Evolutionary conservation across 75 land plant species (phyloP).

Genomic region (Cunninghamia lanceolata): DNA sequence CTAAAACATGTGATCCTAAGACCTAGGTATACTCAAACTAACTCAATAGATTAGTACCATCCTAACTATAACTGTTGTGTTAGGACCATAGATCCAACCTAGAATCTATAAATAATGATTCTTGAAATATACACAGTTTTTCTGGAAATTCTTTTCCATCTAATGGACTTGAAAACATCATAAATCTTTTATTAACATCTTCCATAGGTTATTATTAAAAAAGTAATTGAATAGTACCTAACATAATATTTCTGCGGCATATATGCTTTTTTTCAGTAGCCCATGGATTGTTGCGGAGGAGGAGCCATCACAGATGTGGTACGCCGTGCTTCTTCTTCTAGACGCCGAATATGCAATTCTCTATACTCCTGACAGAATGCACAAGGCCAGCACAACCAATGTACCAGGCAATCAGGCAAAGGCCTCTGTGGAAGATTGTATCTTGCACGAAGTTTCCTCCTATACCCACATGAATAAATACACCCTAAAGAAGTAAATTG

Average conservation of each 20-base stretch:
- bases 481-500: constrained; percentile 33
- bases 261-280: neutral
- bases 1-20: no score
- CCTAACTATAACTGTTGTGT: no score
- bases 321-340: constrained; percentile 14
- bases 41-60: no score
- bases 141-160: no score
- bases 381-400: constrained; percentile 24
- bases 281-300: constrained; percentile 15
- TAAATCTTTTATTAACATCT: no score
- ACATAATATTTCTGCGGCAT: neutral
- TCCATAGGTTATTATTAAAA: neutral
- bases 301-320: constrained; percentile 7
- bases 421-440: constrained; percentile 22
- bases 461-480: constrained; percentile 26
- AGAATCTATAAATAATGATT: no score
- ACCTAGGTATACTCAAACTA: no score
- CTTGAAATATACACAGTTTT: no score
- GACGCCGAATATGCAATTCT: constrained; percentile 25
- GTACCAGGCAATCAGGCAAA: constrained; percentile 23
- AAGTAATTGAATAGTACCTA: neutral
- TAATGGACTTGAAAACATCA: no score
- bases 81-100: no score
- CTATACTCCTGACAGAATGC: constrained; percentile 39
- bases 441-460: constrained; percentile 23